Base-by-base conservation (phyloP, 805 yeast species). In the Blastobotrys attinorum region DNA sequence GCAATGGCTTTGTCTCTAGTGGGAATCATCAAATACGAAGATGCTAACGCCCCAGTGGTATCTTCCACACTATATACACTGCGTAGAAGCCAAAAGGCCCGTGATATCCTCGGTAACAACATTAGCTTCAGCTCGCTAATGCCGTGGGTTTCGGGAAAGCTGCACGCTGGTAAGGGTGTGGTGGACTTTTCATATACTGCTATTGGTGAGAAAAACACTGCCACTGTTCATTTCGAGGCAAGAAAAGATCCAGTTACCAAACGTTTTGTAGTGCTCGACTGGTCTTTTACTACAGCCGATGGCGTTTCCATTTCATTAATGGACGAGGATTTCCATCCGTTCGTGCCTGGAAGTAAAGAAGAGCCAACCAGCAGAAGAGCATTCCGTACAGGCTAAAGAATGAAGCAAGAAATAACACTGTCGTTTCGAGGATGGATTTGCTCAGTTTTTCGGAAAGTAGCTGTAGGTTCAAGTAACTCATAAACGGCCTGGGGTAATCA, bases 1-100 rank as follows among this genome's bases (percentile, higher is more conserved):
- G 63, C 73, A 41, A 77, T 82, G 74, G 72, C 73, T 20, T 63
- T 70, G 3, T 65, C 81, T 1, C 64, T 82, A 39, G 67, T 73
- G 23, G 73, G 84, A 23, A 84, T 90, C 55, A 81, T 90, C 74
- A 89, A 92, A 69, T 89, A 90, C 64, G 98, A 92, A 61, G 89
- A 88, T 61, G 79, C 88, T 16, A 79, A 83, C 37, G 85, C 96
- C 11, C 97, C 97, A 1, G 75, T 90, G 47, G 83, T 90, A 54
- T 76, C 83, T 33, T 89, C 95, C 4, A 83, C 96, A 3, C 67
- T 92, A 61, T 88, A 86, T 62, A 83, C 86, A 50, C 65, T 90
- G 54, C 76, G 98, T 59, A 72, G 96, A 58, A 81, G 90, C 1
- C 70, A 73, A 7, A 49, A 65, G 36, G 88, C 88, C 8, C 70